Base-by-base conservation (phyloP, 2,329 filamentous ascomycete genomes). In the Claviceps arundinis region DNA sequence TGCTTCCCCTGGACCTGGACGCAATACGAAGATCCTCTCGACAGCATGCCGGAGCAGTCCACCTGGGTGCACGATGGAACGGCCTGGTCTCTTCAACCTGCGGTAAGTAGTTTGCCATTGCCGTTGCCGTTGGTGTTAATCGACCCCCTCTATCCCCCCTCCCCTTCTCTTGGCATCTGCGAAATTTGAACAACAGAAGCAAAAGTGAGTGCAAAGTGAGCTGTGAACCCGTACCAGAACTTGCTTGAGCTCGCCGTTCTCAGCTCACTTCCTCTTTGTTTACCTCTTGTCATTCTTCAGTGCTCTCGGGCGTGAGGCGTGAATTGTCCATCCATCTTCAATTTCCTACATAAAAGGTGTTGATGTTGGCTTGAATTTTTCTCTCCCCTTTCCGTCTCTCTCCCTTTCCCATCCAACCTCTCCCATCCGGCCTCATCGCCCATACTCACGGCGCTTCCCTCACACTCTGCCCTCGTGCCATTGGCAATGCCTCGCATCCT, bases 1-100 rank as follows among this genome's bases (percentile, higher is more conserved):
- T 77, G 73, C 59, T 78, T 76, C 63, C 70, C 74, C 0, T 73
- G 61, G 73, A 75, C 61, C 54, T 75, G 62, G 68, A 73, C 61
- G 61, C 73, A 77, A 54, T 70, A 73, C 37, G 69, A 73, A 54
- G 67, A 70, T 53, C 62, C 66, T 5, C 50, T 68, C 13, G 68
- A 70, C 45, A 54, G 56, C 26, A 57, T 70, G 58, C 67, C 68
- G 1, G 58, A 64, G 55, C 72, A 73, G 50, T 70, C 69, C 13
- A 61, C 67, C 26, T 76, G 73, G 72, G 67, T 65, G 26, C 59
- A 64, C 34, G 61, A 69, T 52, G 66, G 67, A 5, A 60, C 60
- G 30, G 51, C 52, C 13, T 70, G 67, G 68, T 60, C 65, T 38
- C 60, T 75, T 26, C 67, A 67, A 52, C 61, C 60, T 55, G 56